Conservation (phyloP, 1,284 basidiomycete genomes). For the Polyporus tsugae region DNA sequence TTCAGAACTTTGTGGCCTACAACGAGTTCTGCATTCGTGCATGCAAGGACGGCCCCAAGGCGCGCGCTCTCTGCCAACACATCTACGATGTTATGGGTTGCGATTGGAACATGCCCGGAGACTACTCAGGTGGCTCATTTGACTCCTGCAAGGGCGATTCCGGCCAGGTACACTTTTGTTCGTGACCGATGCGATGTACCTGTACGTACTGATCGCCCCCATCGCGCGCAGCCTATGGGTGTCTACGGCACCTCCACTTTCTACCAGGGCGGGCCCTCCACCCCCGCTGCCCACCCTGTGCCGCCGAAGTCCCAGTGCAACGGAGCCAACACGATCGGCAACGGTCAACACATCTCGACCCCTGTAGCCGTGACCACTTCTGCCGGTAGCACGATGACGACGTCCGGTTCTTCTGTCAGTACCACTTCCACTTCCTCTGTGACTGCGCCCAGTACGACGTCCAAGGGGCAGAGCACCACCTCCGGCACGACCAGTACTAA, state of each 20-base stretch:
- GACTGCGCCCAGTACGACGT: neutral
- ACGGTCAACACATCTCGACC: constrained; percentile 42
- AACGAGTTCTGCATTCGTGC: constrained; percentile 78
- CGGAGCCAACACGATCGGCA: constrained; percentile 50
- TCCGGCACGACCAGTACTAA: neutral
- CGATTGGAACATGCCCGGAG: constrained; percentile 74
- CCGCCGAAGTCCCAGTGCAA: constrained; percentile 65
- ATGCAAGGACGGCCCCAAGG: constrained; percentile 66
- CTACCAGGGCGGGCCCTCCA: constrained; percentile 66
- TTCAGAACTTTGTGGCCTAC: constrained; percentile 64
- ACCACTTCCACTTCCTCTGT: neutral
- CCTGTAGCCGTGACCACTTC: neutral
- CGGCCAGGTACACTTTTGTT: constrained; percentile 48
- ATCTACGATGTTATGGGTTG: constrained; percentile 76
- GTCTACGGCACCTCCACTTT: constrained; percentile 75
- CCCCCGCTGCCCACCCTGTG: constrained; percentile 66
- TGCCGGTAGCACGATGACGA: constrained; percentile 1
- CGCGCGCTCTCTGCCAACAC: constrained; percentile 69
- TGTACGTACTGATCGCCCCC: constrained; percentile 12
- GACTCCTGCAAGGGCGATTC: constrained; percentile 63
- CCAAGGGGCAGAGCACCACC: neutral
- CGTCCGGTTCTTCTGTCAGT: constrained; percentile 2
- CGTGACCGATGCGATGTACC: neutral
- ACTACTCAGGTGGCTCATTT: constrained; percentile 64
- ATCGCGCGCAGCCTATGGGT: constrained; percentile 63